These are phyloP conservation scores for Rauvolfia tetraphylla DNA, from an alignment of 257 asterid species.

Conservation along the genomic window DNA sequence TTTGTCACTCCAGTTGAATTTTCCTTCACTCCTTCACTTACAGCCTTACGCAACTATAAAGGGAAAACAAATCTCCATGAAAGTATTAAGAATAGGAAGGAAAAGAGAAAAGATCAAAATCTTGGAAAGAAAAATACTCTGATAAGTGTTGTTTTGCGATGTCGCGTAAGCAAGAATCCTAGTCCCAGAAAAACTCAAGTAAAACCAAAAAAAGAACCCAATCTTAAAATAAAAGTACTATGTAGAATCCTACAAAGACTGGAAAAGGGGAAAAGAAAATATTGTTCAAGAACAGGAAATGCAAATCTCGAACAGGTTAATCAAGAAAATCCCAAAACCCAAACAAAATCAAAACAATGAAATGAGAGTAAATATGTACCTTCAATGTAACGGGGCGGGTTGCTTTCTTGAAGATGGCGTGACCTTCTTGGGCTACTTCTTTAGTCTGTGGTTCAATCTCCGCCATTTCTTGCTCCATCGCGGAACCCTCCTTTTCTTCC, in stretches of 20 bases:
- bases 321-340: no score
- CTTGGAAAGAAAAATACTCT: not conserved
- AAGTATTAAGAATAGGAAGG: not conserved
- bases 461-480: slow-evolving; percentile 33
- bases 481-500: no score
- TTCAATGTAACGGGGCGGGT: slow-evolving; percentile 46
- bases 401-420: slow-evolving; percentile 43
- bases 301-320: no score
- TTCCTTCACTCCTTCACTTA: not conserved
- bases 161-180: no score
- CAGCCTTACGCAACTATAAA: not conserved
- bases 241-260: no score
- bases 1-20: not conserved
- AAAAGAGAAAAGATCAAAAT: not conserved
- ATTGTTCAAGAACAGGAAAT: no score
- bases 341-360: not conserved
- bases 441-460: slow-evolving; percentile 24
- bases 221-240: no score
- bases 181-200: not conserved
- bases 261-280: no score
- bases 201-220: not conserved
- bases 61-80: not conserved
- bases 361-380: slow-evolving; percentile 19
- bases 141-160: no score
- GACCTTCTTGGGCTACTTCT: slow-evolving; percentile 1